A percentile compares a stretch with the other conserved stretches of the same genome.
Conservation (phyloP, 176 grass and related monocot genomes). For the Phragmites australis region DNA sequence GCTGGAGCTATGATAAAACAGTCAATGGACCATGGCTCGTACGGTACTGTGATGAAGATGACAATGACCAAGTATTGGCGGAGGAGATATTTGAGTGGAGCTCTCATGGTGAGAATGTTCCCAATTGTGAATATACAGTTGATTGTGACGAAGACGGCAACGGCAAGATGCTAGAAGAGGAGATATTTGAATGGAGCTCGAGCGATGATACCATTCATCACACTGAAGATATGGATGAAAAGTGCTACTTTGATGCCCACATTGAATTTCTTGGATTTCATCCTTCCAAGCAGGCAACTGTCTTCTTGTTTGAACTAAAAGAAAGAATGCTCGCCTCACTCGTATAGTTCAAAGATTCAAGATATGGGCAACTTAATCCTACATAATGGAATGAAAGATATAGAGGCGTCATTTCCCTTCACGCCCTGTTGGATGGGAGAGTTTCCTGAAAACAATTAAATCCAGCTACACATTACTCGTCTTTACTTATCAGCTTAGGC, state of each 20-base stretch:
- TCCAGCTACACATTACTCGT: not conserved
- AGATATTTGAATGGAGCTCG: no score
- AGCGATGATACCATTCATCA: not conserved
- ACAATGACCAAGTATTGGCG: no score
- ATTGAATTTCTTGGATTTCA: not conserved
- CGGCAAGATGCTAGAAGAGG: no score
- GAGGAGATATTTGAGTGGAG: not conserved
- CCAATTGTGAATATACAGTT: not conserved
- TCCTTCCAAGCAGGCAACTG: not conserved
- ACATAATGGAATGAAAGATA: no score
- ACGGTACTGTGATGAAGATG: no score
- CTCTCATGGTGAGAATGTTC: not conserved
- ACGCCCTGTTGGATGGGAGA: not conserved
- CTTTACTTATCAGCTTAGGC: no score
- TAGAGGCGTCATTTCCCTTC: not conserved
- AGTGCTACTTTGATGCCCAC: no score
- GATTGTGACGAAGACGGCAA: not conserved
- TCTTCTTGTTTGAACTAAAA: not conserved
- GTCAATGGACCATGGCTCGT: no score
- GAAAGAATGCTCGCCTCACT: not conserved
- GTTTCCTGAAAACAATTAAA: not conserved
- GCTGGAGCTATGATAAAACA: no score
- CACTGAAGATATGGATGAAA: not conserved
- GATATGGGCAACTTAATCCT: not conserved
- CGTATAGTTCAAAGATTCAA: not conserved